These are phyloP conservation scores for Microsporum canis DNA, from an alignment of 2,329 filamentous ascomycete species.

Conservation along the genomic window DNA sequence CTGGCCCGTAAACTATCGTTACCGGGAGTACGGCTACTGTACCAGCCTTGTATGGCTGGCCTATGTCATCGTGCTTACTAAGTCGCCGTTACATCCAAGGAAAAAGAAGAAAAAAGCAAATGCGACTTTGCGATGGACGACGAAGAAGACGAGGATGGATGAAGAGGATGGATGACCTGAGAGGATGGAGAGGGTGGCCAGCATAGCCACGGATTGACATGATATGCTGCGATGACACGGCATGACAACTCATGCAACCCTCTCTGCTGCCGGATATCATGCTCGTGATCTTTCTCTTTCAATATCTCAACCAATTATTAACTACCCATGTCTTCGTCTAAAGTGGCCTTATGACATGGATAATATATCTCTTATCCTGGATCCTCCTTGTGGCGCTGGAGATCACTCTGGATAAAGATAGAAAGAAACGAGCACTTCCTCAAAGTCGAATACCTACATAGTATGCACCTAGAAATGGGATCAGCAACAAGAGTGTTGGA, in stretches of 20 bases:
- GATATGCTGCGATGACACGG: not conserved
- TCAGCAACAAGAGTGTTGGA: no score
- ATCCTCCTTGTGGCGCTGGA: no score
- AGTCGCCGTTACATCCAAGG: not conserved
- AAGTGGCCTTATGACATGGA: no score
- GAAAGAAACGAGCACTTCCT: no score
- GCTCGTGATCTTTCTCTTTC: not conserved
- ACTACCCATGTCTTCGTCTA: no score
- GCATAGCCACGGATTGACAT: not conserved
- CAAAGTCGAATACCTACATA: no score
- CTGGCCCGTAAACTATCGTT: not conserved
- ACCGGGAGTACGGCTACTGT: not conserved
- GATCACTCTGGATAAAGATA: no score
- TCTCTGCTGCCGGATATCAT: not conserved
- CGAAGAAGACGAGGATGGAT: not conserved
- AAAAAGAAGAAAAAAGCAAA: not conserved
- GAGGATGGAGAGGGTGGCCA: not conserved
- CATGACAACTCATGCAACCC: not conserved
- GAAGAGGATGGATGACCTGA: not conserved
- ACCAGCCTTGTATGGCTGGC: not conserved
- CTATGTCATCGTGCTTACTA: not conserved
- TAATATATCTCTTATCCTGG: no score
- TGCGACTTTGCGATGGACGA: not conserved
- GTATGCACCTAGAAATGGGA: no score
- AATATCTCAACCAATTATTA: no score